These are phyloP conservation scores for Withania somnifera DNA, from an alignment of 305 asterid species.

Conservation along the genomic window DNA sequence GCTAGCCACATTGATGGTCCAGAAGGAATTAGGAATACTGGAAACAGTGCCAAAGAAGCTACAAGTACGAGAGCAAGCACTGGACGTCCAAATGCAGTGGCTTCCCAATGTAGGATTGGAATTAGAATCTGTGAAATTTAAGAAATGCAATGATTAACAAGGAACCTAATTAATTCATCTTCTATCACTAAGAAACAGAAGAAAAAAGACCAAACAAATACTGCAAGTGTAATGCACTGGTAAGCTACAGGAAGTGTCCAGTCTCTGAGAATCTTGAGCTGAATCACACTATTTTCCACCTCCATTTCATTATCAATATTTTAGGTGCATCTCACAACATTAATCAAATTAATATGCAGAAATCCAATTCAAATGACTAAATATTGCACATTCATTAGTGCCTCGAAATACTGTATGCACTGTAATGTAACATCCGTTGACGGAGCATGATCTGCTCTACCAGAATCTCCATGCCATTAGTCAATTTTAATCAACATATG, in stretches of 20 bases:
- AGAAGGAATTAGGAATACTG: slow-evolving; percentile 53
- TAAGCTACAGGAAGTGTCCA: background rate
- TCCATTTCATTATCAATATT: background rate
- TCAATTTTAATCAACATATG: background rate
- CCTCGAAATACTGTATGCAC: background rate
- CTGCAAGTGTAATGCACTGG: background rate
- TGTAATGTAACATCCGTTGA: background rate
- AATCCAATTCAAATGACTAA: background rate
- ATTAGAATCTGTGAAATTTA: slow-evolving; percentile 33
- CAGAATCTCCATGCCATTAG: background rate
- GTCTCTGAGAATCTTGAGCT: background rate
- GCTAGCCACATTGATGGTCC: slow-evolving; percentile 90
- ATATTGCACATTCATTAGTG: background rate
- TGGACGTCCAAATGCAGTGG: slow-evolving; percentile 66
- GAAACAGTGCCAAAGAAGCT: slow-evolving; percentile 67
- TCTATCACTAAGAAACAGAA: background rate
- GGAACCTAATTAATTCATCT: background rate
- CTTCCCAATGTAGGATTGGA: slow-evolving; percentile 62
- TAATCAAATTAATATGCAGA: background rate
- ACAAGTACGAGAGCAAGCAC: slow-evolving; percentile 55
- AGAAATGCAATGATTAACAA: slow-evolving; percentile 7
- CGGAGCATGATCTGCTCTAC: background rate
- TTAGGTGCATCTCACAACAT: background rate
- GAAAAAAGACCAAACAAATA: background rate
- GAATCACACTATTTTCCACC: too few relatives aligned